Base-by-base conservation (phyloP, 1,139 yeast genomes). In the Yamadazyma diospyri region DNA sequence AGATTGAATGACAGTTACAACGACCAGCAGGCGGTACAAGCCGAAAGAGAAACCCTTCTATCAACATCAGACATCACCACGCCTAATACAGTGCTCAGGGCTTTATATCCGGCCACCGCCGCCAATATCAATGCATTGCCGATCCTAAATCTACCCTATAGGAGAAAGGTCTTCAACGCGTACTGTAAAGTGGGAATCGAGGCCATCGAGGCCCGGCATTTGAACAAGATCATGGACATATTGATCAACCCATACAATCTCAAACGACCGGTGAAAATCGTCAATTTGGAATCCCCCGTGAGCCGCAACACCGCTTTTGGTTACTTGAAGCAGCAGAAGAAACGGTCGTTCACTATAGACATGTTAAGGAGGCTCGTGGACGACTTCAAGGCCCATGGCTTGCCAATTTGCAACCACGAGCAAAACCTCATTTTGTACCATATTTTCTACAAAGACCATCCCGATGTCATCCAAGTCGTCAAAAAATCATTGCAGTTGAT, bases 171-270 rank as follows among this genome's bases (percentile, higher is more conserved):
- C 3, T 38, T 23, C 19, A n/a, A 36, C 6, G 39, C 34, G n/a
- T 42, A 40, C 23, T 6, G 10, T 2, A 29, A 29, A 15, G 17
- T 34, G 2, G 29, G 27, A 2, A 8, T 37, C 3, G 23, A 23
- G 10, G 13, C 33, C 2, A 38, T 45, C 4, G 40, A 48, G 4
- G 55, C 62, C 4, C 41, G 47, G 7, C 70, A 71, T 41, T 51
- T 72, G 22, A 68, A 70, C 37, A 56, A 53, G 7, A 55, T 74
- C 22, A 37, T 73, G 15, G 36, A 45, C 3, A 45, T 44, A 22
- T 57, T 68, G 33, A 42, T 61, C 6, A 28, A 31, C 16, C 25
- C 31, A 13, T 33, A 37, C 12, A 28, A 30, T 7, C 35, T 34
- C 16, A 35, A 36, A 19, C 10, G 47, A 15, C 49, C 49, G 2